These are phyloP conservation scores for Fistulinella prunicolor DNA, from an alignment of 768 basidiomycete species.

Conservation along the genomic window DNA sequence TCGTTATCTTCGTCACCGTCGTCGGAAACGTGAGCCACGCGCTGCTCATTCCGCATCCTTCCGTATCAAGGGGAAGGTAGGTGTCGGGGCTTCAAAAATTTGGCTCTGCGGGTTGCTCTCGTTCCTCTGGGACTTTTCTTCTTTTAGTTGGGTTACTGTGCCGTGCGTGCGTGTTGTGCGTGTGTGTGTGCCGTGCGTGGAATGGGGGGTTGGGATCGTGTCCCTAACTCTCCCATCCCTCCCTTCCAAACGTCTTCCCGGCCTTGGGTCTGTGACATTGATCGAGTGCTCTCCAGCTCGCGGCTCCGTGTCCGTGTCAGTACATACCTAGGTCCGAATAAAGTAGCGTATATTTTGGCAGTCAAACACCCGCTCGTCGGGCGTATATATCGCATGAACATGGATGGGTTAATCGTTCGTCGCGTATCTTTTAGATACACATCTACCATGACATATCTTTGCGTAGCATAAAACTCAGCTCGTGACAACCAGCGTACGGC, in stretches of 20 bases:
- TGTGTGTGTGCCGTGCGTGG: constrained; percentile 4
- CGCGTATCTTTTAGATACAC: constrained; percentile 5
- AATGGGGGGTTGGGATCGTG: background rate
- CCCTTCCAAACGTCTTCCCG: background rate
- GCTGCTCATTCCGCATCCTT: no score
- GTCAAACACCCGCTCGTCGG: constrained; percentile 3
- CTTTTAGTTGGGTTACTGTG: background rate
- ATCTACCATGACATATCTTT: no score
- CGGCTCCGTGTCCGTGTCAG: constrained; percentile 15
- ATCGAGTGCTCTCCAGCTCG: constrained; percentile 13
- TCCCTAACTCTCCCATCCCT: background rate
- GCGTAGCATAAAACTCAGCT: no score
- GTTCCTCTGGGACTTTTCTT: background rate
- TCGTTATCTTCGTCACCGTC: background rate
- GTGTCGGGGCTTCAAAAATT: no score
- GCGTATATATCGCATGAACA: constrained; percentile 10
- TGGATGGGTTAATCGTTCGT: background rate
- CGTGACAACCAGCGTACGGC: no score
- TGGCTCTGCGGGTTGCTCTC: no score
- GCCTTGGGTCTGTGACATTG: constrained; percentile 20
- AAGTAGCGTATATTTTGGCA: constrained; percentile 19
- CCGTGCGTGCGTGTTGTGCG: background rate
- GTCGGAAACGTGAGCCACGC: constrained; percentile 6
- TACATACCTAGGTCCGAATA: constrained; percentile 23
- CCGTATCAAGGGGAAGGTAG: no score